A percentile compares a stretch with the other conserved stretches of the same genome.
Evolutionary conservation across 129 eudicot genomes (phyloP).

Genomic region (Flaveria linearis): DNA sequence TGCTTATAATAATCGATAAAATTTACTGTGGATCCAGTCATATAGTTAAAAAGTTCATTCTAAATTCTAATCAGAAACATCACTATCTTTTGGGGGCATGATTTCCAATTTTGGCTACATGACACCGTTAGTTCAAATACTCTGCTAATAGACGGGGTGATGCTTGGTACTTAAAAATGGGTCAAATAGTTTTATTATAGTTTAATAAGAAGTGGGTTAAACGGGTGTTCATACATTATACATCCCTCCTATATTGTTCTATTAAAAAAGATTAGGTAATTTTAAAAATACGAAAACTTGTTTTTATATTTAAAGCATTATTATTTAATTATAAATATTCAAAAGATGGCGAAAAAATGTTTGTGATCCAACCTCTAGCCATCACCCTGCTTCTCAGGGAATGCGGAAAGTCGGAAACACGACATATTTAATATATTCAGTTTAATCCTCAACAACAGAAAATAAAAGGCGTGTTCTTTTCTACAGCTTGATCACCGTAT

Average conservation of each 20-base stretch:
- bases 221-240: not conserved
- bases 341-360: not conserved
- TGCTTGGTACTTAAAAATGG: not conserved
- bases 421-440: not conserved
- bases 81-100: not conserved
- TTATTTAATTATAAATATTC: not conserved
- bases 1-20: not conserved
- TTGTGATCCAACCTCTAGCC: not conserved
- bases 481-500: constrained; percentile 93
- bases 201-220: not conserved
- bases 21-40: not conserved
- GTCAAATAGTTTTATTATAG: not conserved
- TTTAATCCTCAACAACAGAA: not conserved
- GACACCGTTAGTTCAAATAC: not conserved
- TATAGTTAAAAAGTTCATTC: not conserved
- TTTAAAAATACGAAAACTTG: not conserved
- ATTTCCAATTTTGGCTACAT: not conserved
- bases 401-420: not conserved
- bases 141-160: not conserved
- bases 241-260: not conserved
- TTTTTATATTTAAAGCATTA: not conserved
- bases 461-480: not conserved
- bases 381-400: not conserved
- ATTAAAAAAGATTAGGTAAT: not conserved
- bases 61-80: not conserved